Conservation (phyloP, 352 stramenopile genomes). For the Globisporangium spinosum region DNA sequence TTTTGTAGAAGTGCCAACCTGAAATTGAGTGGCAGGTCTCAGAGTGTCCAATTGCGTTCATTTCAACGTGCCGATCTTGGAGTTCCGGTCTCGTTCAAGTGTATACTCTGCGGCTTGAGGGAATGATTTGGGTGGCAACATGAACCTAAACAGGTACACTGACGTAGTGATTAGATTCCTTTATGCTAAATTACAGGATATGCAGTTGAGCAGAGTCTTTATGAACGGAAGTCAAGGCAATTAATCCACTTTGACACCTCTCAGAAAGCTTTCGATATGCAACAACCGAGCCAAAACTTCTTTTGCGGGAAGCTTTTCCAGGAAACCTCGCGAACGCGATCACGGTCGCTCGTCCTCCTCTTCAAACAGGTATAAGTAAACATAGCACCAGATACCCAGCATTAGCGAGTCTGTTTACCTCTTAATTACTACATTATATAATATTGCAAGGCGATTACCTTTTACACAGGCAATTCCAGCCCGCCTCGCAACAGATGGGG, state of each 20-base stretch:
- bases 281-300: background rate
- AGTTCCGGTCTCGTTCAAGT: background rate
- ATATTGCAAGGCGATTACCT: background rate
- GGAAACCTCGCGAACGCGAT: constrained; percentile 4
- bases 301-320: background rate
- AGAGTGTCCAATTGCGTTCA: background rate
- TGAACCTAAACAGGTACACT: background rate
- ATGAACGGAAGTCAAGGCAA: accelerated
- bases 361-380: background rate
- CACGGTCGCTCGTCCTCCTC: background rate
- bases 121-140: background rate
- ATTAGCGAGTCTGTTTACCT: background rate
- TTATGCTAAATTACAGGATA: background rate
- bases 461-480: background rate
- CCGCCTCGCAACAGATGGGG: background rate
- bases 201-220: background rate
- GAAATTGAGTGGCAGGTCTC: background rate
- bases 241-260: background rate
- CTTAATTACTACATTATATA: background rate
- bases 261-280: background rate
- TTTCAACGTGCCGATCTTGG: background rate
- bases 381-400: background rate
- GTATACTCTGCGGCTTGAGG: background rate
- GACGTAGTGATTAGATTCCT: background rate
- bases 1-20: background rate